Evolutionary conservation across 2,329 filamentous ascomycete genomes (phyloP).

Genomic region (Colletotrichum lindemuthianum): DNA sequence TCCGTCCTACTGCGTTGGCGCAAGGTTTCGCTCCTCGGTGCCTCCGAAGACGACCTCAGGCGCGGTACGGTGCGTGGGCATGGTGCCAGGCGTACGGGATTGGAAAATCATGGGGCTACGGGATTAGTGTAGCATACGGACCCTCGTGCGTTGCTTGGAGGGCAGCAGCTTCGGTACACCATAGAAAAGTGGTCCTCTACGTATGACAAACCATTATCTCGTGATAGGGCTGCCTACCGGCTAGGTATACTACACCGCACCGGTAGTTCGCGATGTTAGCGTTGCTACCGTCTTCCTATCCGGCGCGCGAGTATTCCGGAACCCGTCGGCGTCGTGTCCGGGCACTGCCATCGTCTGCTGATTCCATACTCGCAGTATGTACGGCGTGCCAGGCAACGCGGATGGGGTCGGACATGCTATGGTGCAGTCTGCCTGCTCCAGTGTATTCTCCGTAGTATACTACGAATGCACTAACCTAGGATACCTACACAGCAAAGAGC

Average conservation of each 20-base stretch:
- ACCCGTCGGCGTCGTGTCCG: too few relatives aligned
- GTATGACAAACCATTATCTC: conserved; percentile 18
- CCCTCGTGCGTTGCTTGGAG: too few relatives aligned
- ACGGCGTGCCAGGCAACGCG: too few relatives aligned
- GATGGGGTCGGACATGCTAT: too few relatives aligned
- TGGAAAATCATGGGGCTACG: conserved; percentile 2
- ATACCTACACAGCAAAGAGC: too few relatives aligned
- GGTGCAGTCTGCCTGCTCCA: too few relatives aligned
- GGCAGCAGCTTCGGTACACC: neutral
- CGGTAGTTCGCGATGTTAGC: too few relatives aligned
- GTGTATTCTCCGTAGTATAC: too few relatives aligned
- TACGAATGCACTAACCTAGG: too few relatives aligned
- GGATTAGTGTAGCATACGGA: neutral
- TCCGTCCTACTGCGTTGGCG: conserved; percentile 21
- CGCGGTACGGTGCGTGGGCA: neutral
- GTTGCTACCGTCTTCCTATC: neutral
- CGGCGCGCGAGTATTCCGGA: neutral
- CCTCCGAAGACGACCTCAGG: conserved; percentile 17
- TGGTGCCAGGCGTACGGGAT: neutral
- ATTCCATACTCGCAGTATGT: too few relatives aligned
- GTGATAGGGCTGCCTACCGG: conserved; percentile 15
- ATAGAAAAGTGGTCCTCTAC: neutral
- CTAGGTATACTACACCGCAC: neutral
- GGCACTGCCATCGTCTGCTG: too few relatives aligned
- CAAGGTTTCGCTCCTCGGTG: conserved; percentile 33